Conservation (phyloP, 2,329 filamentous ascomycete species). For the Teratosphaeria nubilosa region DNA sequence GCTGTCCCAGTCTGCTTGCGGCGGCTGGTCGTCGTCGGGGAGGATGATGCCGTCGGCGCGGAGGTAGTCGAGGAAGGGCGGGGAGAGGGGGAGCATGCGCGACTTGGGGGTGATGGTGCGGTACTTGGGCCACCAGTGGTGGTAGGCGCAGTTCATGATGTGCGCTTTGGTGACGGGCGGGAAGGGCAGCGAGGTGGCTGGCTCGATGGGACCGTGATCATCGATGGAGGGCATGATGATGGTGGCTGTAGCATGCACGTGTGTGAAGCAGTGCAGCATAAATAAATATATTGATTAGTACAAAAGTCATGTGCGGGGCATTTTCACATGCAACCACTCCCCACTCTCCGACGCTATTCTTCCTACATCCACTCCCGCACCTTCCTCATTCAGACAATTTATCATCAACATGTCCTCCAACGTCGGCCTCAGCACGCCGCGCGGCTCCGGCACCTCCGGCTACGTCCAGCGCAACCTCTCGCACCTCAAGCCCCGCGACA, state of each 20-base stretch:
- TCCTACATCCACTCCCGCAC: neutral
- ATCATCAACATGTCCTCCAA: conserved; percentile 76
- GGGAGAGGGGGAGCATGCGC: conserved; percentile 66
- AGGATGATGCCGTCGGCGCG: conserved; percentile 87
- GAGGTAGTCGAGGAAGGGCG: conserved; percentile 73
- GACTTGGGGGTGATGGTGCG: conserved; percentile 75
- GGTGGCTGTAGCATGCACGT: neutral
- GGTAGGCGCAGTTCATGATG: conserved; percentile 89
- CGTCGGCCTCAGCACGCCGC: conserved; percentile 87
- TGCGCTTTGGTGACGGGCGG: conserved; percentile 76
- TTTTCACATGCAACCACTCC: neutral
- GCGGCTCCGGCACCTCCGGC: conserved; percentile 90
- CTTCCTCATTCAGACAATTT: neutral
- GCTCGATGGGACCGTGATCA: neutral
- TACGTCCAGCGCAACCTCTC: conserved; percentile 96
- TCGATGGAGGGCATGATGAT: neutral
- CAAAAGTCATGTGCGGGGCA: neutral
- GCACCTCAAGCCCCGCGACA: conserved; percentile 72
- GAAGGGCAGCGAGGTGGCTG: conserved; percentile 48
- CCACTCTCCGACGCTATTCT: neutral
- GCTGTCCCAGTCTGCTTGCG: conserved; percentile 31
- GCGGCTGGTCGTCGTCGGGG: conserved; percentile 52
- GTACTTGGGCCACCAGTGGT: conserved; percentile 83
- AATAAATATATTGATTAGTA: neutral
- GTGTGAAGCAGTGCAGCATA: neutral